Percentiles rank a stretch among this genome's conserved stretches.
Conservation (phyloP, 768 basidiomycete genomes). For the Rhodotorula babjevae region DNA sequence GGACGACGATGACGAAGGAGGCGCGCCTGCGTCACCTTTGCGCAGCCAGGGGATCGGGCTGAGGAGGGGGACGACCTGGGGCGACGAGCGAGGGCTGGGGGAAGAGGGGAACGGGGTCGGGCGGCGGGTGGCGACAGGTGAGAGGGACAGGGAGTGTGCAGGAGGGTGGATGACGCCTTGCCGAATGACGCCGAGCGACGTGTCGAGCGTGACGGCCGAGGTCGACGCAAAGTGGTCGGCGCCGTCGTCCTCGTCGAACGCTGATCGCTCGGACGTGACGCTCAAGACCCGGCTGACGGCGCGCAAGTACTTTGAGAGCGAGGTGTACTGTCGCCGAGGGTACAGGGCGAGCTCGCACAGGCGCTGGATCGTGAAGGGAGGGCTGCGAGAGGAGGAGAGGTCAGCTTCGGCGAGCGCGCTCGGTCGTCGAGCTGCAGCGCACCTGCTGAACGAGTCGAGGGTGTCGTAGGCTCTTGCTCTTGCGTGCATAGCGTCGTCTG, state of each 20-base stretch:
- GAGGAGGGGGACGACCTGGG: constrained; percentile 37
- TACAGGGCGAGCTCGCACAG: constrained; percentile 72
- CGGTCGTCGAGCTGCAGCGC: background rate
- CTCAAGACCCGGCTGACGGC: constrained; percentile 76
- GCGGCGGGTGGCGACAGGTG: background rate
- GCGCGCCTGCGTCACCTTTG: background rate
- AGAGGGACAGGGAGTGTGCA: constrained; percentile 5
- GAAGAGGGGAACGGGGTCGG: background rate
- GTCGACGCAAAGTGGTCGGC: constrained; percentile 28
- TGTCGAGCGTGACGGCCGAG: constrained; percentile 25
- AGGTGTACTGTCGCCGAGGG: constrained; percentile 67
- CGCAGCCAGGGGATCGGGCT: constrained; percentile 41
- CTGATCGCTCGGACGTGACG: constrained; percentile 63
- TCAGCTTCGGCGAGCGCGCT: background rate
- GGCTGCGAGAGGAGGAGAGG: constrained; percentile 5
- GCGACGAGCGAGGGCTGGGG: constrained; percentile 2
- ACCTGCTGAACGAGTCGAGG: constrained; percentile 36
- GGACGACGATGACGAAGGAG: background rate
- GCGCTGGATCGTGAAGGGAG: constrained; percentile 83
- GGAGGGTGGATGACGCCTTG: constrained; percentile 18
- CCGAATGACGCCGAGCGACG: constrained; percentile 20
- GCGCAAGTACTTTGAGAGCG: constrained; percentile 78
- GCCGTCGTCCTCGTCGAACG: constrained; percentile 33
- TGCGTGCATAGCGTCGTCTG: constrained; percentile 40
- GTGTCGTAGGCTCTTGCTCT: constrained; percentile 28